Conservation (phyloP, 495 filamentous ascomycete genomes). For the Penicillium manginii region DNA sequence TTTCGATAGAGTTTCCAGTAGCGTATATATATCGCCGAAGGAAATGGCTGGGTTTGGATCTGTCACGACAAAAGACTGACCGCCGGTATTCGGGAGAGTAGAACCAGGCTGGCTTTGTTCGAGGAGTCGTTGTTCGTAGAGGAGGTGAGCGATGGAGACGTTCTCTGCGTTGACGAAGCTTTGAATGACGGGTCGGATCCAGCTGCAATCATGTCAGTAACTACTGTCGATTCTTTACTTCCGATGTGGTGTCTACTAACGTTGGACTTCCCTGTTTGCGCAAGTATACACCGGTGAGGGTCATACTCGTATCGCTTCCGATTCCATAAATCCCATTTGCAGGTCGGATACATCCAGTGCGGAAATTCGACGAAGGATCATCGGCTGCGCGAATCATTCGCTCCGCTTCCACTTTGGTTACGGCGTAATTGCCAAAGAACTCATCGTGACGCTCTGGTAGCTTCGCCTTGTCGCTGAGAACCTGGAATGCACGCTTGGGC, state of each 20-base stretch:
- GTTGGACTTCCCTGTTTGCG: constrained; percentile 39
- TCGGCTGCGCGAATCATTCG: constrained; percentile 53
- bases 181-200: constrained; percentile 54
- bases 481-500: constrained; percentile 45
- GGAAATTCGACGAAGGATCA: constrained; percentile 41
- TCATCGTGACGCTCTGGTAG: constrained; percentile 47
- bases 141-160: constrained; percentile 59
- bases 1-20: constrained; percentile 34
- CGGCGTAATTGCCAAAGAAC: constrained; percentile 62
- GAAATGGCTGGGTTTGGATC: constrained; percentile 42
- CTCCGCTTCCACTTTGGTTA: constrained; percentile 58
- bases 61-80: constrained; percentile 42
- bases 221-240: background rate
- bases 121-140: constrained; percentile 60
- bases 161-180: constrained; percentile 62
- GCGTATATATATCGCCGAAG: constrained; percentile 41
- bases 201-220: constrained; percentile 37
- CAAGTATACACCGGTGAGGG: constrained; percentile 47
- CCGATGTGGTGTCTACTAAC: constrained; percentile 22
- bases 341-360: constrained; percentile 61
- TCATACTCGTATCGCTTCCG: constrained; percentile 50
- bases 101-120: constrained; percentile 45
- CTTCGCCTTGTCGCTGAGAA: constrained; percentile 49
- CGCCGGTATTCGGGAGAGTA: constrained; percentile 44
- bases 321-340: constrained; percentile 63